A percentile compares a stretch with the other conserved stretches of the same genome.
Conservation (phyloP, 495 filamentous ascomycete genomes). For the Xylaria scruposa region DNA sequence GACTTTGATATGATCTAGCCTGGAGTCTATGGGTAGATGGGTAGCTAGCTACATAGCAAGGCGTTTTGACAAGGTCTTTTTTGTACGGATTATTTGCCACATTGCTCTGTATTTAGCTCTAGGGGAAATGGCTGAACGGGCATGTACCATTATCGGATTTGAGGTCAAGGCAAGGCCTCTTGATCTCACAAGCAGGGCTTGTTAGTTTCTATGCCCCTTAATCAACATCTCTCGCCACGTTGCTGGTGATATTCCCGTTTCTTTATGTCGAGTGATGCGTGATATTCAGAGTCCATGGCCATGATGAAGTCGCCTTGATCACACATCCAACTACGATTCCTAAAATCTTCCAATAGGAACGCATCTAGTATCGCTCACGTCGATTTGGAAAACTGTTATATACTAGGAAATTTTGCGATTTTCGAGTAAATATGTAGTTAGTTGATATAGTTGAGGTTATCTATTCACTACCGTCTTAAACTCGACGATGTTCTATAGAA, state of each 20-base stretch:
- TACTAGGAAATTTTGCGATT: neutral
- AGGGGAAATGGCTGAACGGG: neutral
- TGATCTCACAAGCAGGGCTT: neutral
- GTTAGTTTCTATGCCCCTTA: neutral
- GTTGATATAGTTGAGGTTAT: too few species aligned
- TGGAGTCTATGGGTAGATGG: neutral
- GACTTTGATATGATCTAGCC: neutral
- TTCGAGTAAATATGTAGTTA: too few species aligned
- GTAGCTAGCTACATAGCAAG: slow-evolving; percentile 11
- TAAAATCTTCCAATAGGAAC: neutral
- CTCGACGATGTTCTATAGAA: too few species aligned
- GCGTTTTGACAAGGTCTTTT: slow-evolving; percentile 1
- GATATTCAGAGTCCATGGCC: neutral
- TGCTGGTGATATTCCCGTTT: neutral
- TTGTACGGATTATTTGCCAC: neutral
- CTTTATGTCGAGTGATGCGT: neutral
- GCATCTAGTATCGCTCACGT: neutral
- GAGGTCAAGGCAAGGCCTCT: neutral
- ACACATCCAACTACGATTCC: neutral
- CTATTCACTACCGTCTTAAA: too few species aligned
- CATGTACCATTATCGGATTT: neutral
- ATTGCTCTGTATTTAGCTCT: neutral
- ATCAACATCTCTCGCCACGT: neutral
- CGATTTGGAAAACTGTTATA: neutral
- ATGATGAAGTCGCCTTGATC: neutral